Evolutionary conservation across 2,329 filamentous ascomycete species (phyloP).

Genomic region (Aspergillus pseudoviridinutans): DNA sequence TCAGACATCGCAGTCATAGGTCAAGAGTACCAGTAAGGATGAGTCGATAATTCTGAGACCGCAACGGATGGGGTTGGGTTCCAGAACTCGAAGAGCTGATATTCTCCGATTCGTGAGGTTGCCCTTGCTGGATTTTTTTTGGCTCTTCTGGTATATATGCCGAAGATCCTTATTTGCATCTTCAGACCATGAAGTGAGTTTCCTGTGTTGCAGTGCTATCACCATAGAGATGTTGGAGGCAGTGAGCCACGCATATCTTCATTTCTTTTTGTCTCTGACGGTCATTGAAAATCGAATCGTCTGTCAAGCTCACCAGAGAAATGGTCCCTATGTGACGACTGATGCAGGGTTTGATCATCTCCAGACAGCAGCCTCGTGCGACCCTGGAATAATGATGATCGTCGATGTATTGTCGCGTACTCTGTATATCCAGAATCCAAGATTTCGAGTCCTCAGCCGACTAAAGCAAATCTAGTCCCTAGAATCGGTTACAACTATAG

Average conservation of each 20-base stretch:
- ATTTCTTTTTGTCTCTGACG: not conserved
- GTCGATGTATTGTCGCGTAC: not conserved
- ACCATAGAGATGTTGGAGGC: not conserved
- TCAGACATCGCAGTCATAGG: not conserved
- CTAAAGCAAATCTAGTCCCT: not conserved
- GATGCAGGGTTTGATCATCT: not conserved
- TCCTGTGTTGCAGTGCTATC: not conserved
- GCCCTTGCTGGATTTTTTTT: not conserved
- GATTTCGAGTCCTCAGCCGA: not conserved
- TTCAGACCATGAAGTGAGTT: not conserved
- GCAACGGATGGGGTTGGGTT: conserved; percentile 4
- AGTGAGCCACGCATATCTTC: not conserved
- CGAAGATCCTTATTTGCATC: not conserved
- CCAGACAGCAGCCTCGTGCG: not conserved
- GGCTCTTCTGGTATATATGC: not conserved
- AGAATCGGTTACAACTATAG: not conserved
- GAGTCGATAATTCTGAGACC: conserved; percentile 14
- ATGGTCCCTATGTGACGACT: not conserved
- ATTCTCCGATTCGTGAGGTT: not conserved
- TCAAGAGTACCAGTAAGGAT: not conserved
- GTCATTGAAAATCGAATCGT: not conserved
- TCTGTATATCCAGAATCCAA: not conserved
- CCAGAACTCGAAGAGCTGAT: conserved; percentile 1
- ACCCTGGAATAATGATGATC: not conserved
- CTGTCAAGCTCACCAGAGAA: not conserved